These are phyloP conservation scores for Fusarium sp. DNA, from an alignment of 2,329 filamentous ascomycete species.

Conservation along the genomic window DNA sequence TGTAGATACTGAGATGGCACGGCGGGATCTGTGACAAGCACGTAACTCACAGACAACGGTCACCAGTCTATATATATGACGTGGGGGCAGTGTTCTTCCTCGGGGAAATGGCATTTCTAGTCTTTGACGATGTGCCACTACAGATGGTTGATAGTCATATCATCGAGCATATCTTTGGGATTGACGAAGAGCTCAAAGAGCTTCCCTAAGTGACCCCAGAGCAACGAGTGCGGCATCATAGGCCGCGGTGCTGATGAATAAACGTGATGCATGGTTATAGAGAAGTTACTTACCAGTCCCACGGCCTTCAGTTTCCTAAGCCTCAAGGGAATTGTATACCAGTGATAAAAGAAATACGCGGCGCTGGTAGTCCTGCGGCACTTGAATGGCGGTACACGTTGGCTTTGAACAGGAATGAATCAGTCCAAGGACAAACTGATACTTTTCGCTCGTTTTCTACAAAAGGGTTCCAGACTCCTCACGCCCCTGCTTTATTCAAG, in stretches of 20 bases:
- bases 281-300: not conserved
- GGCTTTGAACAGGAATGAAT: not conserved
- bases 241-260: not conserved
- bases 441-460: no score
- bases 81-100: not conserved
- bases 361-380: not conserved
- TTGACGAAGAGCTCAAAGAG: not conserved
- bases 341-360: not conserved
- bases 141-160: not conserved
- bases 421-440: not conserved
- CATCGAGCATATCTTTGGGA: not conserved
- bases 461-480: no score
- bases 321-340: constrained; percentile 3
- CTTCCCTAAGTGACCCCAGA: not conserved
- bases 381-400: not conserved
- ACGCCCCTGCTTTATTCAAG: no score
- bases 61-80: constrained; percentile 5
- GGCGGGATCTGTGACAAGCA: not conserved
- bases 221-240: constrained; percentile 2
- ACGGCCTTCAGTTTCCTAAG: not conserved
- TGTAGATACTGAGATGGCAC: not conserved
- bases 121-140: not conserved
- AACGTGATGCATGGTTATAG: not conserved
- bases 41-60: not conserved
- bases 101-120: not conserved